phyloP scores from a whole-genome alignment of 1,284 basidiomycete species.

The Ustilago trichophora region DNA sequence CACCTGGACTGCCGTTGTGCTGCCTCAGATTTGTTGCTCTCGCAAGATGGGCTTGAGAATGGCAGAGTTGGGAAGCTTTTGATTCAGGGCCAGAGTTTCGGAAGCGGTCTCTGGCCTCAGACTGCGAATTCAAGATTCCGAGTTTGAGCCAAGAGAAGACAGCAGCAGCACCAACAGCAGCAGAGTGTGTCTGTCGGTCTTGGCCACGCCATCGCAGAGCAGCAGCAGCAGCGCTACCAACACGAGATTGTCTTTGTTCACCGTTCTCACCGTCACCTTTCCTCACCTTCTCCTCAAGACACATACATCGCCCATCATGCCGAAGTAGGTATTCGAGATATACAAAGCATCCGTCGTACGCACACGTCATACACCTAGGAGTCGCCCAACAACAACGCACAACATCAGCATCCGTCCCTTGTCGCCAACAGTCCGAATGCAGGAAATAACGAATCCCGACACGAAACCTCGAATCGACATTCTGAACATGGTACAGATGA shows the following conservation, averaged over 20 bases:
- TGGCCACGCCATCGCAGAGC: too few relatives aligned
- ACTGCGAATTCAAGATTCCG: conserved; percentile 1
- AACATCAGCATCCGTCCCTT: conserved; percentile 1
- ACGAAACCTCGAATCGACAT: too few relatives aligned
- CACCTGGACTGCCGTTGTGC: background rate
- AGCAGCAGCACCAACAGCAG: background rate
- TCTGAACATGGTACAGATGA: too few relatives aligned
- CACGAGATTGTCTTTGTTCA: conserved; percentile 15
- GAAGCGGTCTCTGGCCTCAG: too few relatives aligned
- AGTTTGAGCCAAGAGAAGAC: too few relatives aligned
- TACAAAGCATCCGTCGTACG: background rate
- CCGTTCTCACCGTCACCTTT: conserved; percentile 32
- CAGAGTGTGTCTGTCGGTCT: background rate
- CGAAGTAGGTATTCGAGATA: conserved; percentile 52
- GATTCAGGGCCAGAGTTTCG: too few relatives aligned
- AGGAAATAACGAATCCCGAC: too few relatives aligned
- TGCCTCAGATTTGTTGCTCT: too few relatives aligned
- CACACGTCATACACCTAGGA: background rate
- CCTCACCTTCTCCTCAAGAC: conserved; percentile 38
- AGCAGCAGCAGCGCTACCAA: conserved; percentile 7
- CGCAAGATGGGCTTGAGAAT: too few relatives aligned
- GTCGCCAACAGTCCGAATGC: too few relatives aligned
- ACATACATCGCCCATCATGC: conserved; percentile 60
- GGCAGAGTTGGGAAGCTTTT: too few relatives aligned
- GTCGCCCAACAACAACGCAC: background rate